Percentiles rank a stretch among this genome's conserved stretches.
These are phyloP conservation scores for Lagerstroemia fauriei DNA, from an alignment of 441 rosid genomes.

Conservation along the genomic window DNA sequence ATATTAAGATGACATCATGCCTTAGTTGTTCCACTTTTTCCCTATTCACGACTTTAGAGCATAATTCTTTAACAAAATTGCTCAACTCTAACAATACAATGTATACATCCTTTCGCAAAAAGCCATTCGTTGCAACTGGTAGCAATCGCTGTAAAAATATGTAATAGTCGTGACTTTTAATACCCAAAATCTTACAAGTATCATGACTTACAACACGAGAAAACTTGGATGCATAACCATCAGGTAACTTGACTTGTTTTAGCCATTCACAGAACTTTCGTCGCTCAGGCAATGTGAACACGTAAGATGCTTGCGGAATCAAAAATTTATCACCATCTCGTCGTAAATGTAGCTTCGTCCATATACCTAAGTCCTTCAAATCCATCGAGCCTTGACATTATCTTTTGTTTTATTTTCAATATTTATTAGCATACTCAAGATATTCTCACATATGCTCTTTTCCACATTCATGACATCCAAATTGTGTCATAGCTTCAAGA, in stretches of 20 bases:
- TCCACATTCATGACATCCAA: slow-evolving; percentile 27
- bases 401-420: slow-evolving; percentile 9
- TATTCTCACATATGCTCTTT: slow-evolving; percentile 20
- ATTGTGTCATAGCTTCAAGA: slow-evolving; percentile 5
- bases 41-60: neutral
- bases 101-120: neutral
- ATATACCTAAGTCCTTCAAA: slow-evolving; percentile 6
- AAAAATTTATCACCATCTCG: neutral
- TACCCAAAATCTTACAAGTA: neutral
- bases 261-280: neutral
- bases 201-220: slow-evolving; percentile 11
- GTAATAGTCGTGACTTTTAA: slow-evolving; percentile 11
- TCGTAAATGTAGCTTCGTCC: neutral
- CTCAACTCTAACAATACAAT: neutral
- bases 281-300: neutral
- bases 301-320: neutral
- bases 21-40: neutral
- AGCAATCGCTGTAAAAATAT: slow-evolving; percentile 1
- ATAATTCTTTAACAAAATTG: neutral
- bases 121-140: neutral
- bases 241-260: neutral
- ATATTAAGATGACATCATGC: neutral
- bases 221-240: slow-evolving; percentile 25
- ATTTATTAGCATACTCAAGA: neutral
- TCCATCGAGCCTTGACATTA: neutral